Conservation (phyloP, 805 yeast genomes). For the Schwanniomyces pseudopolymorphus region DNA sequence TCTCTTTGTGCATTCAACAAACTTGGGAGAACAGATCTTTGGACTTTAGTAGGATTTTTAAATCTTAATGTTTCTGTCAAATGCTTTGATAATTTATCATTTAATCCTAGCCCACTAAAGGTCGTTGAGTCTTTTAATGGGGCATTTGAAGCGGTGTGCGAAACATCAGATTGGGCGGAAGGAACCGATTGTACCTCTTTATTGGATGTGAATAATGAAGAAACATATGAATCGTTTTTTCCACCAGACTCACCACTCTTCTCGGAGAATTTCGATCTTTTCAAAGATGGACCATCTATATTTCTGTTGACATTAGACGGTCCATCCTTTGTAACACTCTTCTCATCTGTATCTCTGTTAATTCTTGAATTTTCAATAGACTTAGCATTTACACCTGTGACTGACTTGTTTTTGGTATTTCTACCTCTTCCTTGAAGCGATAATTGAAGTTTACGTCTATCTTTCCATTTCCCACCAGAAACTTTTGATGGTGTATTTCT, state of each 20-base stretch:
- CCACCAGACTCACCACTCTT: conserved; percentile 55
- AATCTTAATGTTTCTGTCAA: conserved; percentile 56
- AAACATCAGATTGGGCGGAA: conserved; percentile 43
- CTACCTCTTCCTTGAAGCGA: conserved; percentile 46
- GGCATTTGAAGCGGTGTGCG: conserved; percentile 72
- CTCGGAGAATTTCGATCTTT: conserved; percentile 44
- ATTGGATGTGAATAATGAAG: conserved; percentile 70
- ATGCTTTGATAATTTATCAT: conserved; percentile 50
- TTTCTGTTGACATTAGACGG: not conserved
- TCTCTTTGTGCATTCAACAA: conserved; percentile 46
- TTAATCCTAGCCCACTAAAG: conserved; percentile 71
- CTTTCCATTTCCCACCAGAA: conserved; percentile 81
- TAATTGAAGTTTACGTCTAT: conserved; percentile 63
- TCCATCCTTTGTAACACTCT: conserved; percentile 1
- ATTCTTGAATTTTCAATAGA: conserved; percentile 11
- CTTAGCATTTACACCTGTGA: conserved; percentile 34
- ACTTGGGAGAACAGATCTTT: conserved; percentile 72
- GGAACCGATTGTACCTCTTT: conserved; percentile 53
- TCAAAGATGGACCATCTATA: conserved; percentile 20
- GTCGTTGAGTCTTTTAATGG: conserved; percentile 70
- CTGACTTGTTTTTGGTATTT: conserved; percentile 16
- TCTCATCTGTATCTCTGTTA: not conserved
- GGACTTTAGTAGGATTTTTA: conserved; percentile 80
- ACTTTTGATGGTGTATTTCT: conserved; percentile 34
- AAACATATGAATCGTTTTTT: conserved; percentile 64